These are phyloP conservation scores for Candida maltosa DNA, from an alignment of 805 yeast species.

Conservation along the genomic window DNA sequence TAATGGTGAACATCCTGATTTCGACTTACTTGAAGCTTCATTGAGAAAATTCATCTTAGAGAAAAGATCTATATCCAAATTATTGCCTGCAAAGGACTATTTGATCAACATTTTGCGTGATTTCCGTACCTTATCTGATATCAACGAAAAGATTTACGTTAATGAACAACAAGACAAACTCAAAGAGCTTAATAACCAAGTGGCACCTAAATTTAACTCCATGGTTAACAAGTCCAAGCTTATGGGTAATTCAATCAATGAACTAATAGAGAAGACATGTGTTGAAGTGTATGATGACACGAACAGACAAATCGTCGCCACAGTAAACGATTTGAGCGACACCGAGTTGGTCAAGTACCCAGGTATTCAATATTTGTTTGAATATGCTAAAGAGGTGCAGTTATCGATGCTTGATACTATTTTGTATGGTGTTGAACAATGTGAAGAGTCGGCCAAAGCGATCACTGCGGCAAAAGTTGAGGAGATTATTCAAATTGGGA, in stretches of 20 bases:
- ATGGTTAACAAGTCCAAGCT: constrained; percentile 49
- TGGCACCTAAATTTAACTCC: constrained; percentile 64
- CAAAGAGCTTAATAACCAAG: constrained; percentile 45
- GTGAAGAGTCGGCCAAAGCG: constrained; percentile 69
- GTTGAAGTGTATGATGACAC: constrained; percentile 60
- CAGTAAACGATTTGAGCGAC: constrained; percentile 52
- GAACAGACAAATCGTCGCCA: constrained; percentile 46
- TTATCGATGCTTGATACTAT: constrained; percentile 62
- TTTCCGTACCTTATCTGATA: constrained; percentile 52
- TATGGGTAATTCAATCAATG: constrained; percentile 58
- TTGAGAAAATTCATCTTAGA: constrained; percentile 83
- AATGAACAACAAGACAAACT: constrained; percentile 47
- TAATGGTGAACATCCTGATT: constrained; percentile 52
- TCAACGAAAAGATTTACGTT: constrained; percentile 57
- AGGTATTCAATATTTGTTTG: constrained; percentile 63
- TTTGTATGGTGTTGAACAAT: constrained; percentile 54
- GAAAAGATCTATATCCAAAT: constrained; percentile 82
- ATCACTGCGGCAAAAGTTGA: constrained; percentile 60
- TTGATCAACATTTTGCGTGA: constrained; percentile 68
- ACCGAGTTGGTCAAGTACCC: constrained; percentile 51
- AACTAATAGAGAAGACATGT: constrained; percentile 58
- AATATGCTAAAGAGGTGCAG: constrained; percentile 70
- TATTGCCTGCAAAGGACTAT: constrained; percentile 91
- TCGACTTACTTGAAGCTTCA: constrained; percentile 81
- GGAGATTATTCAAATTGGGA: constrained; percentile 61